Conservation (phyloP, 2,329 filamentous ascomycete genomes). For the Pseudocercospora ulei region DNA sequence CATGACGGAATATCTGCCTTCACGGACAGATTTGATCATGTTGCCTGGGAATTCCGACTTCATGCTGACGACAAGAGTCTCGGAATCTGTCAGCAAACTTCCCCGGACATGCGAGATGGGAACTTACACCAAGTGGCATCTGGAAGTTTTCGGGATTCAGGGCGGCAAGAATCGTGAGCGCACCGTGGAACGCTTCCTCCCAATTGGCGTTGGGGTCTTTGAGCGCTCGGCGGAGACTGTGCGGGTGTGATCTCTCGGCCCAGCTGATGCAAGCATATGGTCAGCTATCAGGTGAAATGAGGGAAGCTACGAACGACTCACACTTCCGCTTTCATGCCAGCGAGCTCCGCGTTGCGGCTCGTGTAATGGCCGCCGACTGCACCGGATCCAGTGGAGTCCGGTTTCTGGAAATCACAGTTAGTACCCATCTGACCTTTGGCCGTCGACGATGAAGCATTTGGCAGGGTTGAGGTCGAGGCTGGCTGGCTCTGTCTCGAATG, state of each 20-base stretch:
- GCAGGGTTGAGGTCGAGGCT: conserved; percentile 1
- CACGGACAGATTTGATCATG: conserved; percentile 21
- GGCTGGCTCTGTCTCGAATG: conserved; percentile 1
- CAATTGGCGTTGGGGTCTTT: conserved; percentile 20
- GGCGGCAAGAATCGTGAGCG: conserved; percentile 18
- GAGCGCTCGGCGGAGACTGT: conserved; percentile 19
- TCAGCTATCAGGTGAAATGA: too few species aligned
- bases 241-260: conserved; percentile 14
- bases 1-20: conserved; percentile 22
- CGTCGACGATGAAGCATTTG: conserved; percentile 7
- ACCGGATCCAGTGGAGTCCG: conserved; percentile 8
- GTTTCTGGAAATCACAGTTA: conserved; percentile 6
- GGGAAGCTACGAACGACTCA: too few species aligned
- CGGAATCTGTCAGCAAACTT: conserved; percentile 13
- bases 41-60: conserved; percentile 28
- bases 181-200: conserved; percentile 22
- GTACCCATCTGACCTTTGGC: background rate
- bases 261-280: conserved; percentile 7
- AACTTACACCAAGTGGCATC: conserved; percentile 26
- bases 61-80: conserved; percentile 30
- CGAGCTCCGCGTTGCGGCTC: conserved; percentile 12
- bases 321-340: conserved; percentile 8
- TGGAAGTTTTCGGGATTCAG: conserved; percentile 28
- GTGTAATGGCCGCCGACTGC: conserved; percentile 19
- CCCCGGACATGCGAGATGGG: background rate